Percentiles rank a stretch among this genome's conserved stretches.
phyloP scores from a whole-genome alignment of 208 protist genomes.

The Crithidia expoeki region DNA sequence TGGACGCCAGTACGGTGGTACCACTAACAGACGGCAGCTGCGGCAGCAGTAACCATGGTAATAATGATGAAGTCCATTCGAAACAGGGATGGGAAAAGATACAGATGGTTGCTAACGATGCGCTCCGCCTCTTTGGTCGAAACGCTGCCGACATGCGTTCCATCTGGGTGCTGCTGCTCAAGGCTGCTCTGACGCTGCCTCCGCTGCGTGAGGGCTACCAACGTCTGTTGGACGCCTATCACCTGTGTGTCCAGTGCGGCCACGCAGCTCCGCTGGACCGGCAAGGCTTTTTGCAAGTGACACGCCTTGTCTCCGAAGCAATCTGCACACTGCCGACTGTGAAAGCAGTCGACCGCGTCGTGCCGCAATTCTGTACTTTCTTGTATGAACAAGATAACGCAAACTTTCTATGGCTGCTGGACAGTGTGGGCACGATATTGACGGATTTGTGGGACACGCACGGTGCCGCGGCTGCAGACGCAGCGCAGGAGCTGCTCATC shows the following conservation, averaged over 20 bases:
- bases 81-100: slow-evolving; percentile 41
- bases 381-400: slow-evolving; percentile 49
- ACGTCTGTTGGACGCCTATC: slow-evolving; percentile 69
- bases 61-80: not conserved
- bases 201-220: slow-evolving; percentile 32
- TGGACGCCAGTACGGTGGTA: slow-evolving; percentile 50
- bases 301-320: slow-evolving; percentile 47
- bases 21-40: not conserved
- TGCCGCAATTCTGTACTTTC: slow-evolving; percentile 41
- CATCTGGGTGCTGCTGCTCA: slow-evolving; percentile 75
- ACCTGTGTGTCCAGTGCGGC: slow-evolving; percentile 52
- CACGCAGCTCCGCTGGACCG: slow-evolving; percentile 48
- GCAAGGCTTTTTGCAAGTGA: slow-evolving; percentile 60
- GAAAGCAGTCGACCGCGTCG: slow-evolving; percentile 10
- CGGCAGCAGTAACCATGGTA: not conserved
- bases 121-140: slow-evolving; percentile 62
- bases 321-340: slow-evolving; percentile 22
- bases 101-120: slow-evolving; percentile 38
- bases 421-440: slow-evolving; percentile 53
- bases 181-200: slow-evolving; percentile 66
- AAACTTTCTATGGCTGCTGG: slow-evolving; percentile 75
- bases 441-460: slow-evolving; percentile 54
- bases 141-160: slow-evolving; percentile 42
- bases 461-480: slow-evolving; percentile 19
- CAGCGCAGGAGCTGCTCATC: slow-evolving; percentile 36